Conservation (phyloP, 176 grass and related monocot genomes). For the Aegilops umbellulata region DNA sequence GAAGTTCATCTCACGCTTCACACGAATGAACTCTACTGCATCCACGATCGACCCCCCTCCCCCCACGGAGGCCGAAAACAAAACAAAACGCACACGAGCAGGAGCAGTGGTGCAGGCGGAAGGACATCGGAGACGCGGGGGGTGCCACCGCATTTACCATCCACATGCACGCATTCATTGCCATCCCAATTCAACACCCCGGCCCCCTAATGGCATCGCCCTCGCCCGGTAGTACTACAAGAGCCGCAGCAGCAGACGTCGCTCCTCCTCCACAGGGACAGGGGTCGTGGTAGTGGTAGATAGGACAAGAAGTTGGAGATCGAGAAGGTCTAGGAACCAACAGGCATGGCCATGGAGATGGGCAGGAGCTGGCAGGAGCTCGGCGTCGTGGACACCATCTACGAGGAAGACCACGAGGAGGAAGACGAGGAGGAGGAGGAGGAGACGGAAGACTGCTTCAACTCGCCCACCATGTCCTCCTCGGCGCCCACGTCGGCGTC, state of each 20-base stretch:
- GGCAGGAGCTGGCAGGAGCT: constrained; percentile 67
- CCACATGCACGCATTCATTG: constrained; percentile 98
- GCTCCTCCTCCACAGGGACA: not conserved
- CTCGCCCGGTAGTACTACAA: constrained; percentile 26
- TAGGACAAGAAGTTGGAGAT: not conserved
- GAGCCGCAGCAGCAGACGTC: not conserved
- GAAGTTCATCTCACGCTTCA: not conserved
- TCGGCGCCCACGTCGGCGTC: constrained; percentile 38
- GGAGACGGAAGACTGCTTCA: constrained; percentile 47
- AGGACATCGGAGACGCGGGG: constrained; percentile 12
- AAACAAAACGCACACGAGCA: constrained; percentile 17
- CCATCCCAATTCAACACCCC: constrained; percentile 50
- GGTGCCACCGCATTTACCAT: constrained; percentile 67
- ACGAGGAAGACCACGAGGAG: constrained; percentile 82
- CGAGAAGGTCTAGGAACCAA: not conserved
- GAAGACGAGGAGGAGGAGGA: constrained; percentile 46
- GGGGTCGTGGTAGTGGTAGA: not conserved
- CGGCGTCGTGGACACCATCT: constrained; percentile 94
- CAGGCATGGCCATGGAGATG: constrained; percentile 54
- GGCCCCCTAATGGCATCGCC: constrained; percentile 25
- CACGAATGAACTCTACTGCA: not conserved
- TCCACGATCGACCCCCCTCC: too few species aligned
- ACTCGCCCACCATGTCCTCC: constrained; percentile 48
- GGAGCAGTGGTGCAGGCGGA: not conserved
- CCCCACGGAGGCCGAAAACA: constrained; percentile 6